These are phyloP conservation scores for Astrephomene gubernaculifera DNA, from an alignment of 139 green algal species.

Conservation along the genomic window DNA sequence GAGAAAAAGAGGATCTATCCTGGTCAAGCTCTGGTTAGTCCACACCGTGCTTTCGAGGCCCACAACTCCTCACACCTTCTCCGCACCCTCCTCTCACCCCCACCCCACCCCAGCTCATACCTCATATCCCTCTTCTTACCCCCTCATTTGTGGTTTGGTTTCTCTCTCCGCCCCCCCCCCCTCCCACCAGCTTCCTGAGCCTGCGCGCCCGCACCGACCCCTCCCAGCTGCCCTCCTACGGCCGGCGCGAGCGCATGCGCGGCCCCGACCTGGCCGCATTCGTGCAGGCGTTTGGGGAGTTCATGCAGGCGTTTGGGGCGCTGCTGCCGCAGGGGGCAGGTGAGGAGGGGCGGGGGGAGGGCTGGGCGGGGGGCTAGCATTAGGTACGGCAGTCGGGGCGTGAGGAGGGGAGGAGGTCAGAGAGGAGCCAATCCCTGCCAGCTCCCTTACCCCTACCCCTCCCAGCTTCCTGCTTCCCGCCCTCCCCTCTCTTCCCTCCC, in stretches of 20 bases:
- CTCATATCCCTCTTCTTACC: neutral
- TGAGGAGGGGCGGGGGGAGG: neutral
- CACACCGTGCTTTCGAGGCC: neutral
- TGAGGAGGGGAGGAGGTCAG: no score
- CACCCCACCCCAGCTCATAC: no score
- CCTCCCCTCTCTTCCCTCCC: no score
- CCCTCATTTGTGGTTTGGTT: neutral
- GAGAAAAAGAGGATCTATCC: no score
- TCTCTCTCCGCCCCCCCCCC: neutral
- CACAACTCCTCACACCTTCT: neutral
- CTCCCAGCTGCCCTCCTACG: neutral
- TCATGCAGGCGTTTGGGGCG: neutral
- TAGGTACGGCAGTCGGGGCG: neutral
- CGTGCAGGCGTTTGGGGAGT: slow-evolving; percentile 14
- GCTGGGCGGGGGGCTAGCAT: neutral
- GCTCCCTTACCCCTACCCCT: neutral
- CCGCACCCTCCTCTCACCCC: neutral
- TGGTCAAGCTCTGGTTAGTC: neutral
- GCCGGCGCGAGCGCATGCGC: slow-evolving; percentile 3
- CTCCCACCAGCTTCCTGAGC: neutral
- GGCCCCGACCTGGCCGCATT: slow-evolving; percentile 2
- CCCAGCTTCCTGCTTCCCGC: neutral
- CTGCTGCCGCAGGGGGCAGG: neutral
- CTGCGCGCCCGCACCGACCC: neutral
- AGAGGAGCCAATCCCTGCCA: neutral